Evolutionary conservation across 257 asterid species (phyloP), one percentile per base, ranked within the genome.

Genomic region (Perilla frutescens): DNA sequence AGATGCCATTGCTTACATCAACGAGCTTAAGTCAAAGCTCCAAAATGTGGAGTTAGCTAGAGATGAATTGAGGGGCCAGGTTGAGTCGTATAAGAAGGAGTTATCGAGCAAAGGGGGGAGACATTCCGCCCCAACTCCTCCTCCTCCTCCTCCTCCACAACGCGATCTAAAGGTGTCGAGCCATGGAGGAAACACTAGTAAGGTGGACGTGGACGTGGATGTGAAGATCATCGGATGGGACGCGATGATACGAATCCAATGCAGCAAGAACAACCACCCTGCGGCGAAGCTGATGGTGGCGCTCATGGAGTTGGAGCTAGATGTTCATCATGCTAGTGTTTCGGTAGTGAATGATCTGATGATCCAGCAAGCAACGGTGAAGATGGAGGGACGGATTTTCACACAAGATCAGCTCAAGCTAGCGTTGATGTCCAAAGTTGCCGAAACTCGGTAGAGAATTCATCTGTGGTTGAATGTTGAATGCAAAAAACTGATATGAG

Each of bases 351-450:
- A 89, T 31, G 96, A 92, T 48, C 44, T 89, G 83, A 90, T 92
- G 97, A 90, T 90, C 74, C 98, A 88, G 71, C 96, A 89, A 70
- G 95, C 90, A 0, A 89, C 97, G 1, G 98, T 92, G 26, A 89
- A 89, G 68, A 87, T 92, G 96, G 97, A 85, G 54, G 86, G 87
- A 49, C 86, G 83, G 37, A 58, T 82, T 68, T 90, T 79, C 86
- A 73, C 90, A 0, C 91, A 86, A 76, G 97, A 92, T 49, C 93
- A 92, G 81, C 98, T 92, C 13, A 79, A 78, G 78, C 20, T 70
- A 61, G 96, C 95, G 1, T 79, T 92, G 81, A 62, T 85, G 12
- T 84, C 94, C 3, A 82, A 83, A 79, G 43, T 92, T 49, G 62
- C 86, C 9, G 88, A 78, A 74, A 74, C 20, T 45, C 78, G 81